phyloP scores from a whole-genome alignment of 208 protist genomes.

The Crithidia thermophila region DNA sequence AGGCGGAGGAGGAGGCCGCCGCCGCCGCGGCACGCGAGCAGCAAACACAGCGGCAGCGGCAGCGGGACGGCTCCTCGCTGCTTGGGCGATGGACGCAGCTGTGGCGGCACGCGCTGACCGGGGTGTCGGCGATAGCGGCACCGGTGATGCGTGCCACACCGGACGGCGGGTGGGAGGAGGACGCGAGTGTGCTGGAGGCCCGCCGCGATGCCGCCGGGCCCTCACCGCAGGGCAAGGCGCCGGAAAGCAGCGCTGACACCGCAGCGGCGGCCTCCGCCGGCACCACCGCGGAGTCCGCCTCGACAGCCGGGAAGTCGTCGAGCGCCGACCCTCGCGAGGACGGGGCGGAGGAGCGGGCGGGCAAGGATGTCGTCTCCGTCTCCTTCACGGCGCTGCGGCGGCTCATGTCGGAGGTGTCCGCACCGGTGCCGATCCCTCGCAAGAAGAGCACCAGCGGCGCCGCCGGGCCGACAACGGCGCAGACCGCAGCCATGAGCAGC shows the following conservation, averaged over 20 bases:
- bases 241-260: too few species aligned
- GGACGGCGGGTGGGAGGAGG: background rate
- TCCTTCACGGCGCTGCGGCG: conserved; percentile 20
- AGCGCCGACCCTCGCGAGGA: conserved; percentile 1
- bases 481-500: too few species aligned
- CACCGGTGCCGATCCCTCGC: conserved; percentile 3
- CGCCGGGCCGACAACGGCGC: background rate
- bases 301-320: background rate
- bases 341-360: conserved; percentile 4
- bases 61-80: background rate
- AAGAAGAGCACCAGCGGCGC: conserved; percentile 1
- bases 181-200: background rate
- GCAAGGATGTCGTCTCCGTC: conserved; percentile 20
- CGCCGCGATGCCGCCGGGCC: too few species aligned
- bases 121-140: background rate
- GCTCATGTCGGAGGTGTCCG: conserved; percentile 26
- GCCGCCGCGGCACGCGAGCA: background rate
- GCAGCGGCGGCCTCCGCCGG: too few species aligned
- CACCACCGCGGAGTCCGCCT: background rate
- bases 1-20: conserved; percentile 16
- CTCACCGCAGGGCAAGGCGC: too few species aligned
- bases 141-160: background rate
- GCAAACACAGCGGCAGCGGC: conserved; percentile 2
- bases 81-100: background rate
- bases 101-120: conserved; percentile 17